These are phyloP conservation scores for Umbelopsis sp. DNA, from an alignment of 371 early-diverging fungal species.

Conservation along the genomic window DNA sequence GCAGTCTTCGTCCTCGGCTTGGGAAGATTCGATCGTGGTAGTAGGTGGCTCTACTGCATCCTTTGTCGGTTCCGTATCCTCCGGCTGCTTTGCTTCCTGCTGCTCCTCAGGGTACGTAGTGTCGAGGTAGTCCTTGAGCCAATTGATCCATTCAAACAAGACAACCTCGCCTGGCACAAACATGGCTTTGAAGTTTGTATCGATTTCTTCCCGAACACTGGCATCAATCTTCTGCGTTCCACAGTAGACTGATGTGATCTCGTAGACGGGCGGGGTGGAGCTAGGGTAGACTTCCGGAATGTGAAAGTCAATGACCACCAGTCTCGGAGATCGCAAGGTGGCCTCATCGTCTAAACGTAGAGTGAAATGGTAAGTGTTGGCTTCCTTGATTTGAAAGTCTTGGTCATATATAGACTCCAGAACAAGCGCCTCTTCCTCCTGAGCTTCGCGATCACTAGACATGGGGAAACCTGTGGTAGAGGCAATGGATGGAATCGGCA, in stretches of 20 bases:
- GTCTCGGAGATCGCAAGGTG: constrained; percentile 37
- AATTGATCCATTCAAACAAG: constrained; percentile 77
- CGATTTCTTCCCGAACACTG: constrained; percentile 49
- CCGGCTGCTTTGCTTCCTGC: constrained; percentile 20
- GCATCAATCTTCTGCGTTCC: constrained; percentile 55
- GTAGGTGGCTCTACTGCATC: background rate
- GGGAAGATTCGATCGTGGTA: no score
- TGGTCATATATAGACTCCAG: constrained; percentile 48
- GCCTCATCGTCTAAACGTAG: constrained; percentile 40
- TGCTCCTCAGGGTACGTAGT: constrained; percentile 23
- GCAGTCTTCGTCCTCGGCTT: constrained; percentile 24
- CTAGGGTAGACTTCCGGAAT: constrained; percentile 74
- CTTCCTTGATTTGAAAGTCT: constrained; percentile 30
- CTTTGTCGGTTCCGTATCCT: constrained; percentile 5
- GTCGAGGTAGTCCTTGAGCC: constrained; percentile 67
- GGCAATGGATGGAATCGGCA: no score
- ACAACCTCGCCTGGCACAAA: constrained; percentile 75
- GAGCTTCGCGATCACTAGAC: constrained; percentile 33
- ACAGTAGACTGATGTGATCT: constrained; percentile 69
- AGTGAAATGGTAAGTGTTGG: constrained; percentile 31
- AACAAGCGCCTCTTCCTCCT: constrained; percentile 45
- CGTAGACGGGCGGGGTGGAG: constrained; percentile 66
- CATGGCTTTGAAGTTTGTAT: constrained; percentile 53
- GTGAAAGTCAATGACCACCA: constrained; percentile 53
- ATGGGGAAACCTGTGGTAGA: background rate